A percentile compares a stretch with the other conserved stretches of the same genome.
Conservation (phyloP, 2,329 filamentous ascomycete genomes). For the Penicillium sp. region DNA sequence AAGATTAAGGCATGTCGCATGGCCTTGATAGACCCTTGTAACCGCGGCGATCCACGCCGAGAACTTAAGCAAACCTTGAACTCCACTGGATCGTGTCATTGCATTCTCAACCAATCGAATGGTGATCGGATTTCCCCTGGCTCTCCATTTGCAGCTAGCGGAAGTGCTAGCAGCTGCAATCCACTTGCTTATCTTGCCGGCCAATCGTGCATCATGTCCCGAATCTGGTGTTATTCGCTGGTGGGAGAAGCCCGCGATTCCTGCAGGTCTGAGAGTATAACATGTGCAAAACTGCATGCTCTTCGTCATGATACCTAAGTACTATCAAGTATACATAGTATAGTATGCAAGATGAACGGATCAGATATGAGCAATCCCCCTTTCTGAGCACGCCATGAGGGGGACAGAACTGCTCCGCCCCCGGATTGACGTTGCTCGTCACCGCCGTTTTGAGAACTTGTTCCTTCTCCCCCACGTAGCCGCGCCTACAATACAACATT, state of each 20-base stretch:
- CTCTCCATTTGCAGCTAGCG: constrained; percentile 9
- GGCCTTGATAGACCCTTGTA: constrained; percentile 15
- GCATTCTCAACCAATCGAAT: constrained; percentile 7
- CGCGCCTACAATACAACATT: constrained; percentile 5
- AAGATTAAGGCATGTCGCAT: constrained; percentile 1
- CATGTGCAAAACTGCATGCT: not conserved
- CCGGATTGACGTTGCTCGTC: constrained; percentile 15
- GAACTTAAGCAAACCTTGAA: constrained; percentile 11
- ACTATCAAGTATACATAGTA: too few relatives aligned
- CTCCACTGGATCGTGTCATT: constrained; percentile 21
- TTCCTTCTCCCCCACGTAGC: constrained; percentile 4
- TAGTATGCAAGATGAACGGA: too few relatives aligned
- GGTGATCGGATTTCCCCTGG: not conserved
- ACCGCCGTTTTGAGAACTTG: constrained; percentile 15
- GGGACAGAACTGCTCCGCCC: constrained; percentile 6
- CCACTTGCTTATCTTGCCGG: constrained; percentile 24
- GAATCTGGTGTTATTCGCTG: not conserved
- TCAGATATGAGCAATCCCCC: constrained; percentile 21
- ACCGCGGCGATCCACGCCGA: constrained; percentile 12
- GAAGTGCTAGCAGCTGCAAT: constrained; percentile 5
- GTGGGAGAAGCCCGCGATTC: not conserved
- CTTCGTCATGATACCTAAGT: too few relatives aligned
- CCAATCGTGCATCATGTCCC: constrained; percentile 13
- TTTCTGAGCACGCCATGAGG: constrained; percentile 21
- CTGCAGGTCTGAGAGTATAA: not conserved